Conservation (phyloP, 805 yeast species). For the Metschnikowia proteae region DNA sequence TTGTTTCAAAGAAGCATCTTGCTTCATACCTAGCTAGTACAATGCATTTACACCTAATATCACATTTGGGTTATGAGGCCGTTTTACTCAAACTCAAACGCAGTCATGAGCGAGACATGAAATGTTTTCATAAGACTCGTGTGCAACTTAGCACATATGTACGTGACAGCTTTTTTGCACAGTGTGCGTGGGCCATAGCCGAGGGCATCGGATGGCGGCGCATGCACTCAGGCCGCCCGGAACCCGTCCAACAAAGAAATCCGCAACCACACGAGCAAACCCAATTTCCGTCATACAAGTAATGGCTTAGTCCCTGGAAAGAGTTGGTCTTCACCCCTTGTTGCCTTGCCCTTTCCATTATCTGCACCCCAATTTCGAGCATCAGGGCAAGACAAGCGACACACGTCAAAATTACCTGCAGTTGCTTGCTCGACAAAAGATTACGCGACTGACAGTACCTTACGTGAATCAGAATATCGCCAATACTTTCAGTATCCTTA, state of each 20-base stretch:
- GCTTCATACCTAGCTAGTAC: background rate
- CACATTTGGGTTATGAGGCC: background rate
- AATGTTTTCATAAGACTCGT: too few species aligned
- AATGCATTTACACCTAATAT: background rate
- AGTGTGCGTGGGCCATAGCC: background rate
- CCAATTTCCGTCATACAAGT: too few species aligned
- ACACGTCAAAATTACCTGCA: background rate
- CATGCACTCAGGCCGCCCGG: background rate
- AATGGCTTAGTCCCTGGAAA: too few species aligned
- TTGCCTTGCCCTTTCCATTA: background rate
- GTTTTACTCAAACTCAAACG: background rate
- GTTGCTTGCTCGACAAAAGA: too few species aligned
- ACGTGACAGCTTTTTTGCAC: background rate
- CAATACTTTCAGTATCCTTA: too few species aligned
- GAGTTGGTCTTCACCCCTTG: background rate
- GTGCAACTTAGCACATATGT: too few species aligned
- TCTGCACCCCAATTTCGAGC: background rate
- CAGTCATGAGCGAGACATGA: too few species aligned
- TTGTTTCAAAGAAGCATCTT: background rate
- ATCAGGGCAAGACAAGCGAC: background rate
- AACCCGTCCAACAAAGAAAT: too few species aligned
- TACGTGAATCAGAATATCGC: background rate
- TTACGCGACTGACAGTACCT: too few species aligned
- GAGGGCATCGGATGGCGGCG: background rate
- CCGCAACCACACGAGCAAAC: too few species aligned